Conservation (phyloP, 129 eudicot genomes). For the Flaveria ramosissima region DNA sequence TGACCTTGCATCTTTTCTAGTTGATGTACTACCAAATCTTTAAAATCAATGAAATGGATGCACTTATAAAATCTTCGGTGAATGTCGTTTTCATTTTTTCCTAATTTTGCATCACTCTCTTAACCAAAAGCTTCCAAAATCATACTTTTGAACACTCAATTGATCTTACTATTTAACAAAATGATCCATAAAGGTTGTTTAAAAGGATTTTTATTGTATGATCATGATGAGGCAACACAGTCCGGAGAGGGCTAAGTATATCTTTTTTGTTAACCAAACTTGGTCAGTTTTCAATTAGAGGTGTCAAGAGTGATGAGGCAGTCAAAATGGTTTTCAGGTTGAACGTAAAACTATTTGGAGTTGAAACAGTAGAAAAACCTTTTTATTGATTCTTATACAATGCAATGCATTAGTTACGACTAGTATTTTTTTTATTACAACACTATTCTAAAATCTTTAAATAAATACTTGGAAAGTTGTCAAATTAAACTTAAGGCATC, state of each 20-base stretch:
- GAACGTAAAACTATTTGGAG: too few relatives aligned
- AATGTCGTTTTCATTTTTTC: slow-evolving; percentile 63
- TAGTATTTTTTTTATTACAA: too few relatives aligned
- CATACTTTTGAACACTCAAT: slow-evolving; percentile 58
- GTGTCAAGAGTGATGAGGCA: too few relatives aligned
- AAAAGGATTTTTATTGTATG: slow-evolving; percentile 66
- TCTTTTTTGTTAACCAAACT: too few relatives aligned
- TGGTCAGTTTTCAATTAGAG: too few relatives aligned
- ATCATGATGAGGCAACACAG: slow-evolving; percentile 62
- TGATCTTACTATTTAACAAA: slow-evolving; percentile 43
- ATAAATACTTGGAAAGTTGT: too few relatives aligned
- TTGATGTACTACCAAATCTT: slow-evolving; percentile 58
- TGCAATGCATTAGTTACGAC: neutral
- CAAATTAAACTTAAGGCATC: too few relatives aligned
- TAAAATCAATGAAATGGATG: slow-evolving; percentile 46
- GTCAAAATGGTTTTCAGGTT: too few relatives aligned
- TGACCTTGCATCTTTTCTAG: slow-evolving; percentile 38
- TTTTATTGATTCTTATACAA: too few relatives aligned
- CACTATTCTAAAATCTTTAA: too few relatives aligned
- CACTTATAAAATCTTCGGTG: slow-evolving; percentile 58
- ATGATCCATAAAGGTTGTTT: slow-evolving; percentile 55
- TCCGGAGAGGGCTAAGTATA: slow-evolving; percentile 54
- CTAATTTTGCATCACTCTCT: slow-evolving; percentile 79
- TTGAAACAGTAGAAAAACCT: too few relatives aligned
- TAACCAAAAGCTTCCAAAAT: slow-evolving; percentile 71